Evolutionary conservation across 306 rosid genomes (phyloP).

Genomic region (Cicer yamashitae): DNA sequence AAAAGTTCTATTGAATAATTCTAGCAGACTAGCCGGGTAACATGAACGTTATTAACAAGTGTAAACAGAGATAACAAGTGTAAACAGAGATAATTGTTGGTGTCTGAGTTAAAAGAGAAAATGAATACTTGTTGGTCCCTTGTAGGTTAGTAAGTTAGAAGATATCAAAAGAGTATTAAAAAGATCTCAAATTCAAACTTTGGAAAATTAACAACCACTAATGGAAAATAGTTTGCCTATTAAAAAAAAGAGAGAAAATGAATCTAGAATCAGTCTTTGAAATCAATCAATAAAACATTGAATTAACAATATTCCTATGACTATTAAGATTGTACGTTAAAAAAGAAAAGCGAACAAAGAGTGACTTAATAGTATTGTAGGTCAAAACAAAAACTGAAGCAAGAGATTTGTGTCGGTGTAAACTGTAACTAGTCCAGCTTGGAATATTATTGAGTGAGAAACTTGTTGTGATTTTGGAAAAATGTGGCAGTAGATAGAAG

Average conservation of each 20-base stretch:
- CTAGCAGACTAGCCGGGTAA: background rate
- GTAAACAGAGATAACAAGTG: background rate
- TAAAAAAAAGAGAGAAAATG: background rate
- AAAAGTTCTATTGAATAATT: background rate
- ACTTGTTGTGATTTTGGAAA: slow-evolving; percentile 23
- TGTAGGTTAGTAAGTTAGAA: no score
- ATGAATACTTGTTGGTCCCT: background rate
- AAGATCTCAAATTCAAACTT: no score
- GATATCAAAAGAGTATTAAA: no score
- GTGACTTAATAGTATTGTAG: background rate
- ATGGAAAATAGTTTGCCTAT: no score
- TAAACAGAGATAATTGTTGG: background rate
- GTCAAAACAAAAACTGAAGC: slow-evolving; percentile 8
- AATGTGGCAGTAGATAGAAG: background rate
- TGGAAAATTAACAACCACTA: no score
- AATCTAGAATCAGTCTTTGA: slow-evolving; percentile 4
- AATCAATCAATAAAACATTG: slow-evolving; percentile 24
- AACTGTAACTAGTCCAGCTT: slow-evolving; percentile 16
- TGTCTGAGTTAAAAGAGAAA: background rate
- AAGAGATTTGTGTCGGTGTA: background rate
- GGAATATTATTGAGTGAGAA: slow-evolving; percentile 13
- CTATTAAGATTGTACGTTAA: slow-evolving; percentile 23
- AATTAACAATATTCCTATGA: slow-evolving; percentile 3
- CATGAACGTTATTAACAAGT: background rate
- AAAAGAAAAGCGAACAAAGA: slow-evolving; percentile 1